Evolutionary conservation across 257 asterid species (phyloP).

Genomic region (Coffea canephora): DNA sequence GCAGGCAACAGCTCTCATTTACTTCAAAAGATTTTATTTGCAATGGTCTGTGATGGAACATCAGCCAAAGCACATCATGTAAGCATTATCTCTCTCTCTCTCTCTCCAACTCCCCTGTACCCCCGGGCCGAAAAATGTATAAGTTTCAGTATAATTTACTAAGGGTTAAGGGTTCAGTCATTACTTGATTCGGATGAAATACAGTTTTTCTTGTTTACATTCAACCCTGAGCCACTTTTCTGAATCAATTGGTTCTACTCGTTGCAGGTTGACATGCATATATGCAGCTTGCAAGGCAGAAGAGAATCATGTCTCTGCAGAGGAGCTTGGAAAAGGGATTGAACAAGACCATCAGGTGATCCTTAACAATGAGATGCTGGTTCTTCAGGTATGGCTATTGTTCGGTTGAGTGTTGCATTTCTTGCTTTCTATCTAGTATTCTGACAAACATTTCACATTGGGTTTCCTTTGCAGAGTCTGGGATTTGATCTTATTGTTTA

Average conservation of each 20-base stretch:
- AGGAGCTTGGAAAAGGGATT: conserved; percentile 98
- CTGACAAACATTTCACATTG: conserved; percentile 3
- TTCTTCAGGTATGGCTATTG: conserved; percentile 69
- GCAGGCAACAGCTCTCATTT: conserved; percentile 97
- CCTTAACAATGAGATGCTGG: conserved; percentile 89
- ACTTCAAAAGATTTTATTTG: conserved; percentile 91
- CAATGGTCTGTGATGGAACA: conserved; percentile 99
- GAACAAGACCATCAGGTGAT: conserved; percentile 90
- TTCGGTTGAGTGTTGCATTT: conserved; percentile 11
- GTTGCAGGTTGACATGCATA: conserved; percentile 89
- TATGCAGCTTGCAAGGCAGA: conserved; percentile 97
- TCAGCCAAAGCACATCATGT: conserved; percentile 96
- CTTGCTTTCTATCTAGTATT: conserved; percentile 8
- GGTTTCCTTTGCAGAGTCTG: conserved; percentile 59
- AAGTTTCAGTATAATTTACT: neutral
- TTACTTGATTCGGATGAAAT: conserved; percentile 3
- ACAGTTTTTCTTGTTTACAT: neutral
- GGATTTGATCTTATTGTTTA: conserved; percentile 94
- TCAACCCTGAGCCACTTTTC: neutral
- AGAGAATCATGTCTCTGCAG: conserved; percentile 98
- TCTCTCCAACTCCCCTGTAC: neutral
- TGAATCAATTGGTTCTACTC: conserved; percentile 5
- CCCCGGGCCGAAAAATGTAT: too few relatives aligned
- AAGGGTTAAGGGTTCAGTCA: neutral
- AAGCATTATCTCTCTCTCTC: conserved; percentile 29